A percentile compares a stretch with the other conserved stretches of the same genome.
Conservation (phyloP, 371 early-diverging fungal species). For the Saksenaea vasiformis region DNA sequence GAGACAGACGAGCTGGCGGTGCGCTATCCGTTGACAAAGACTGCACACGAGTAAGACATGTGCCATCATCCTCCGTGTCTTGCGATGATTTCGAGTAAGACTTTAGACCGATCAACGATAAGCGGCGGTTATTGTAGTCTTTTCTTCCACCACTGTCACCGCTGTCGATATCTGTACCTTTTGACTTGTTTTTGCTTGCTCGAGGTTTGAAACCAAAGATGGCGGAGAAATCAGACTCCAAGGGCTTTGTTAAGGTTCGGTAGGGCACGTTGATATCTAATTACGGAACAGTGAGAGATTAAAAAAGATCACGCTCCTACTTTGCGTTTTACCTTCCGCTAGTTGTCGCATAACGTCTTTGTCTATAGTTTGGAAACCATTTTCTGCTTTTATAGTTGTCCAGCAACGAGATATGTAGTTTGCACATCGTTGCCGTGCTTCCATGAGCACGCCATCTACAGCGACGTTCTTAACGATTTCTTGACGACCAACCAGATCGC, state of each 20-base stretch:
- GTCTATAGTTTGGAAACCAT: conserved; percentile 34
- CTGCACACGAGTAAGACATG: conserved; percentile 25
- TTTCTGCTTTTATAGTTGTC: conserved; percentile 35
- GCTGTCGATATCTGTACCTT: neutral
- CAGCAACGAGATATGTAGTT: conserved; percentile 29
- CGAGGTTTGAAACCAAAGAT: conserved; percentile 30
- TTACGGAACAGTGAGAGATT: neutral
- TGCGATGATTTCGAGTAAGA: neutral
- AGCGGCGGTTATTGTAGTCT: neutral
- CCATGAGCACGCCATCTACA: conserved; percentile 41
- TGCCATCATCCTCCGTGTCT: conserved; percentile 3
- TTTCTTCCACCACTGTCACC: neutral
- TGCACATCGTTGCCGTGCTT: conserved; percentile 34
- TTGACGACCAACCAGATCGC: conserved; percentile 46
- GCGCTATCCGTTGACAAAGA: conserved; percentile 22
- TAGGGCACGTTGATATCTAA: conserved; percentile 41
- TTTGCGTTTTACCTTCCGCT: conserved; percentile 31
- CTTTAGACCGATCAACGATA: neutral
- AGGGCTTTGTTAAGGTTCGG: conserved; percentile 31
- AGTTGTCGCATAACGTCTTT: conserved; percentile 34
- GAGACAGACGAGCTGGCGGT: conserved; percentile 8
- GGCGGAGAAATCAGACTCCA: conserved; percentile 30
- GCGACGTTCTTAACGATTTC: conserved; percentile 45
- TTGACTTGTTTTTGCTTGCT: conserved; percentile 4
- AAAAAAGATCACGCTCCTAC: neutral